Base-by-base conservation (phyloP, 2,329 filamentous ascomycete genomes). In the Metarhizium anisopliae region DNA sequence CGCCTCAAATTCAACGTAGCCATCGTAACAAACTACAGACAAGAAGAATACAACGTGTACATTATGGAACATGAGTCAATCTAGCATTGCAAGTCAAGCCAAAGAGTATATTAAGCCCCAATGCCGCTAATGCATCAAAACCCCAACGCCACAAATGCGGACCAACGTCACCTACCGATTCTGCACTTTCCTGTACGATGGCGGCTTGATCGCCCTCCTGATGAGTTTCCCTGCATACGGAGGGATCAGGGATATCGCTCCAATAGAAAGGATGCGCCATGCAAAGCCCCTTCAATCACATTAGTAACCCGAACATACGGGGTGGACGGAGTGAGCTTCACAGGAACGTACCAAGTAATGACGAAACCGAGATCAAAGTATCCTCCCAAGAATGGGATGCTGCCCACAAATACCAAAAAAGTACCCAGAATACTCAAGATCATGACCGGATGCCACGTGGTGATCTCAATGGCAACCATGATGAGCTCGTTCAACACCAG, bases 401-500 rank as follows among this genome's bases (percentile, higher is more conserved):
- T 90, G 3, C 84, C 90, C 30, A 92, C 77, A 66, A 89, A 99
- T n/a, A 93, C 69, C 32, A 87, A 69, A 49, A 89, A 86, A 0
- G 94, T 99, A 14, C 90, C 92, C 6, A 96, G 66, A 58, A 97
- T 87, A 61, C 81, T 86, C 53, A 89, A 74, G 55, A 95, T 86
- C 92, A 97, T 97, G 59, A 93, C 79, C 43, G 87, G 87, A 70
- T 97, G 94, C 94, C 94, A 99, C 0, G 94, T 99, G 3, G 90
- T 96, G 63, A 99, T 89, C 68, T 96, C 89, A 57, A 95, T 90
- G 3, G 92, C 93, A 2, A 97, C 94, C 95, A 99, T 99, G 63
- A 95, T 82, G 58, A 99, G 81, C 69, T 99, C 94, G 70, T 97
- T 99, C 59, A 97, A 76, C 5, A 99, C 85, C 2, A 99, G 82